phyloP scores from a whole-genome alignment of 176 grass and related monocot species.

The Oryza glumipatula region DNA sequence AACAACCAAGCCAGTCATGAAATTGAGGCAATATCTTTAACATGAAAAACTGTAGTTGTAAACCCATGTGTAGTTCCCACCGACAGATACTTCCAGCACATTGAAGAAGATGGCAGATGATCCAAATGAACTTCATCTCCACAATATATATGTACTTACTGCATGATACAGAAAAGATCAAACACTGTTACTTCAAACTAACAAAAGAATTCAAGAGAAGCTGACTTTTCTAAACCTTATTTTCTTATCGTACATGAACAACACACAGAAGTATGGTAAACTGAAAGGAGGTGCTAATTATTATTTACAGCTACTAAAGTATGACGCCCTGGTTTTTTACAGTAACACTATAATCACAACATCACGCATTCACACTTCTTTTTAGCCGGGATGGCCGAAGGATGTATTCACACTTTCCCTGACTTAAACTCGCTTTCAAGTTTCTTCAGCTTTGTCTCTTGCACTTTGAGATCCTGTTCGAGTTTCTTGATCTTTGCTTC shows the following conservation, averaged over 20 bases:
- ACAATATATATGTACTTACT: conserved; percentile 7
- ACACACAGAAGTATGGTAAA: conserved; percentile 24
- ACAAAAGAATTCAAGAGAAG: conserved; percentile 38
- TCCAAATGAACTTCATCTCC: conserved; percentile 21
- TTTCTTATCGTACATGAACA: conserved; percentile 23
- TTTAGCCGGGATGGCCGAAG: too few relatives aligned
- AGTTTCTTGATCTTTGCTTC: conserved; percentile 77
- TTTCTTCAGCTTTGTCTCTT: conserved; percentile 75
- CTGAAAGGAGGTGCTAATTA: conserved; percentile 20
- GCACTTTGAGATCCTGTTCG: conserved; percentile 57
- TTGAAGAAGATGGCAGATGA: conserved; percentile 31
- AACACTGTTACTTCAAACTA: conserved; percentile 39
- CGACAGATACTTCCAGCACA: conserved; percentile 1
- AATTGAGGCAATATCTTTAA: conserved; percentile 38
- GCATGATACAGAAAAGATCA: conserved; percentile 24
- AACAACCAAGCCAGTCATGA: conserved; percentile 37
- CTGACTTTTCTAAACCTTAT: conserved; percentile 24
- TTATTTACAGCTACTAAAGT: conserved; percentile 50
- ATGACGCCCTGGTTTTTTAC: conserved; percentile 20
- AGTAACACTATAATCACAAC: conserved; percentile 3
- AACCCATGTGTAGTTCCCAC: conserved; percentile 8
- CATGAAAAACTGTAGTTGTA: conserved; percentile 42
- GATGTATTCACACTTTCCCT: conserved; percentile 40
- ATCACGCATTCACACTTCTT: conserved; percentile 40
- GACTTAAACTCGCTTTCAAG: conserved; percentile 62